phyloP scores from a whole-genome alignment of 176 grass and related monocot genomes.

The Rhynchospora breviuscula region DNA sequence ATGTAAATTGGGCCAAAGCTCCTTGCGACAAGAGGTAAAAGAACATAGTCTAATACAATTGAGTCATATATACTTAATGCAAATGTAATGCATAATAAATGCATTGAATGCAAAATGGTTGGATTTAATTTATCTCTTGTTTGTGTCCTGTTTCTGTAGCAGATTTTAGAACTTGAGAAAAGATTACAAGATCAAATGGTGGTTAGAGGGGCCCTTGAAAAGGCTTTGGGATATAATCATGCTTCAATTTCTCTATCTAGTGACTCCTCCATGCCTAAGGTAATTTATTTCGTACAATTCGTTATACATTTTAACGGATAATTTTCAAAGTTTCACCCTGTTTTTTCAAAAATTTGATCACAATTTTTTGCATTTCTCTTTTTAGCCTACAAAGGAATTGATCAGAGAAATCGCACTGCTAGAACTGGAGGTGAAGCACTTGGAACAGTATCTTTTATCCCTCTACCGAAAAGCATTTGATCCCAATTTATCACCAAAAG shows the following conservation, averaged over 20 bases:
- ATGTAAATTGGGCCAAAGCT: constrained; percentile 38
- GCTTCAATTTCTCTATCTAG: constrained; percentile 41
- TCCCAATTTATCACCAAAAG: constrained; percentile 39
- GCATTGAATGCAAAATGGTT: background rate
- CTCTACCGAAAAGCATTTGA: constrained; percentile 91
- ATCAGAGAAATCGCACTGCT: constrained; percentile 85
- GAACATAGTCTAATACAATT: background rate
- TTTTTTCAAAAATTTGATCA: background rate
- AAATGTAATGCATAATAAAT: background rate
- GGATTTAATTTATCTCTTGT: background rate
- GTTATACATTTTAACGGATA: background rate
- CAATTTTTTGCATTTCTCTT: background rate
- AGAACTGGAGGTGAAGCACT: constrained; percentile 87
- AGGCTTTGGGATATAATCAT: constrained; percentile 55
- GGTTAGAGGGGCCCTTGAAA: constrained; percentile 66
- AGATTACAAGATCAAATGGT: constrained; percentile 70
- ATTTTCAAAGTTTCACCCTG: background rate
- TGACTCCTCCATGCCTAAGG: constrained; percentile 77
- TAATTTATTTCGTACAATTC: constrained; percentile 11
- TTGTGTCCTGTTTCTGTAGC: constrained; percentile 4
- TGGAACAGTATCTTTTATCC: constrained; percentile 92
- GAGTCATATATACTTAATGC: background rate
- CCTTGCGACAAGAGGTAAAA: constrained; percentile 76
- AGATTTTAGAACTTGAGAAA: constrained; percentile 83
- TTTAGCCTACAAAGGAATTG: constrained; percentile 76